Percentiles rank a stretch among this genome's conserved stretches.
These are phyloP conservation scores for Rhodotorula sp. DNA, from an alignment of 1,284 basidiomycete genomes.

Conservation along the genomic window DNA sequence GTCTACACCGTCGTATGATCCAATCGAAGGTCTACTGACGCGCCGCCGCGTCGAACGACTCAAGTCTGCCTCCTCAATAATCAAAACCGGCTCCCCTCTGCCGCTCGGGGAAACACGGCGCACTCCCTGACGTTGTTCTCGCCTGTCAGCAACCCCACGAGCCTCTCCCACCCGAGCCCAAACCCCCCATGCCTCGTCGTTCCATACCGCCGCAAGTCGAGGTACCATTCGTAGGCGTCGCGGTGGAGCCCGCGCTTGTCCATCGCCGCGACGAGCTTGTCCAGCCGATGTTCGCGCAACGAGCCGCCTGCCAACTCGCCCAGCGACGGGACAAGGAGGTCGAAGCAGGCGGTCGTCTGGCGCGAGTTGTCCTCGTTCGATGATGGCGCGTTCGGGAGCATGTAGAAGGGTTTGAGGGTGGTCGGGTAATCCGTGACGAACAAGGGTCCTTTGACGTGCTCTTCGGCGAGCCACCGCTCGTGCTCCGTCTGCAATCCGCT, in stretches of 20 bases:
- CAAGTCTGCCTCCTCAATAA: too few relatives aligned
- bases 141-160: constrained; percentile 78
- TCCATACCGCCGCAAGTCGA: constrained; percentile 72
- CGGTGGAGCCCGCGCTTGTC: constrained; percentile 54
- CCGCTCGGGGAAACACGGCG: constrained; percentile 83
- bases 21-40: not conserved
- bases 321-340: constrained; percentile 79
- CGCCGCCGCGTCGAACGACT: not conserved
- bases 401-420: constrained; percentile 89
- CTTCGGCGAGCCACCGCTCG: constrained; percentile 79
- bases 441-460: constrained; percentile 65
- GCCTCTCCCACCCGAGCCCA: constrained; percentile 86
- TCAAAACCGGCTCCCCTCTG: constrained; percentile 54
- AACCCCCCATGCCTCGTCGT: constrained; percentile 88
- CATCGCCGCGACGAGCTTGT: constrained; percentile 60
- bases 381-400: constrained; percentile 62
- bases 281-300: constrained; percentile 77
- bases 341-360: constrained; percentile 84
- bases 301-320: constrained; percentile 93
- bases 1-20: not conserved
- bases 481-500: constrained; percentile 78
- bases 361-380: constrained; percentile 68
- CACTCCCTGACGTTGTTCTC: constrained; percentile 83
- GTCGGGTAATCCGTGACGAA: constrained; percentile 90
- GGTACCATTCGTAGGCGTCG: constrained; percentile 76